phyloP scores from a whole-genome alignment of 768 basidiomycete genomes.

The Lactarius evosmus region DNA sequence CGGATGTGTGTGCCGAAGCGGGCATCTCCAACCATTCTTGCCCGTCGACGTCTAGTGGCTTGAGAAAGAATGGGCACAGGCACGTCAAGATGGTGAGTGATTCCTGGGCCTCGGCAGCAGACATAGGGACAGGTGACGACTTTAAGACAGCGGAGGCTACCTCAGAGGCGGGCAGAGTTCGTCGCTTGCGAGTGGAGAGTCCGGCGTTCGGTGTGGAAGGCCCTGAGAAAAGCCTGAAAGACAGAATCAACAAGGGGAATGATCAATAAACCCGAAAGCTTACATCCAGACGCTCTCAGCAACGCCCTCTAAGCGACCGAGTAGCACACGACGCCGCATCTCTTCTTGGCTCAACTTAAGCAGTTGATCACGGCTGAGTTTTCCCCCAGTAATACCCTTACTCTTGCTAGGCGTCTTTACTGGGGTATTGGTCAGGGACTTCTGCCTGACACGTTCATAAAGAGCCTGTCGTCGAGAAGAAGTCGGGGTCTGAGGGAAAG shows the following conservation, averaged over 20 bases:
- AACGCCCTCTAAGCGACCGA: conserved; percentile 73
- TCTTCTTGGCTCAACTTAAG: conserved; percentile 75
- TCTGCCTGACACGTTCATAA: conserved; percentile 75
- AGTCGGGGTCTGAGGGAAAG: conserved; percentile 64
- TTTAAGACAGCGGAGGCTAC: conserved; percentile 69
- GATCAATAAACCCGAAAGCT: conserved; percentile 1
- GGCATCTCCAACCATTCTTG: conserved; percentile 62
- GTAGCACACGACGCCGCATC: conserved; percentile 66
- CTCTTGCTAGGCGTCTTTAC: conserved; percentile 47
- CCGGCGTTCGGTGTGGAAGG: conserved; percentile 51
- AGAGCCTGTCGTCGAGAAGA: conserved; percentile 76
- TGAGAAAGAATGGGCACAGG: conserved; percentile 80
- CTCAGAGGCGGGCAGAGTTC: conserved; percentile 63
- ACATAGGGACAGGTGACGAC: conserved; percentile 79
- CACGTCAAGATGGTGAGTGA: conserved; percentile 62
- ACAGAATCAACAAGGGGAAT: background rate
- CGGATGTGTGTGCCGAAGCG: conserved; percentile 33
- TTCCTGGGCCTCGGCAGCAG: conserved; percentile 71
- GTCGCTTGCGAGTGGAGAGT: conserved; percentile 63
- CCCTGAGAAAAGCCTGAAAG: conserved; percentile 66
- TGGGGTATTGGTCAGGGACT: conserved; percentile 65
- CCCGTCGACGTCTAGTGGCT: conserved; percentile 55
- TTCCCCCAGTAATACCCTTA: conserved; percentile 40
- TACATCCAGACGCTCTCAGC: conserved; percentile 91
- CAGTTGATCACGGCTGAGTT: conserved; percentile 62